Base-by-base conservation (phyloP, 768 basidiomycete species). In the Galerina sulciceps region DNA sequence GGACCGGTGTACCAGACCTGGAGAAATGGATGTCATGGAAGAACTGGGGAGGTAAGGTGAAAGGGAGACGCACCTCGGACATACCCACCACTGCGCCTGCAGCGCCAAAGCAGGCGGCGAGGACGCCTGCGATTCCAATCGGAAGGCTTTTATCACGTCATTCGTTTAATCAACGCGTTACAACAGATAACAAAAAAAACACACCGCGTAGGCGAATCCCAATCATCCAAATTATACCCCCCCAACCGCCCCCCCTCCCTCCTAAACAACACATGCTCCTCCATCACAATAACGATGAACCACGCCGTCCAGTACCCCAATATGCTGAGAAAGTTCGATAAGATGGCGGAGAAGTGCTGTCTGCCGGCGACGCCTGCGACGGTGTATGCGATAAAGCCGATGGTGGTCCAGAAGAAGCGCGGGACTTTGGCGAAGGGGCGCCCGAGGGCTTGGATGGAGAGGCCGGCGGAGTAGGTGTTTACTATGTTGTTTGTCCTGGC, bases 401-500 rank as follows among this genome's bases (percentile, higher is more conserved):
- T 53, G n/a, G 55, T 20, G 3, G 62, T 64, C 62, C 62, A 64
- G 44, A 64, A 64, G 53, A 64, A 64, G 20, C 62, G 58, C 2
- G 62, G 62, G 0, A 64, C 59, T 36, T 50, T 57, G 31, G 62
- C 62, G 20, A 64, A 60, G 6, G 62, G 62, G 6, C 62, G 56
- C 2, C 58, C 58, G 13, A 64, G 36, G 13, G 62, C 58, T 46
- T 64, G 62, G 13, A 64, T 60, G 1, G 62, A 64, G 3, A 64
- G 53, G 1, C 59, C 59, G 14, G 62, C 58, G 1, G 62, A 64
- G 37, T 64, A 64, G 0, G 62, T 64, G 34, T 64, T 64, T 26
- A 60, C 56, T 6, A 64, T 56, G 26, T 64, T 64, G 42, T 64
- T 64, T 20, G 53, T 57, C 40, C 62, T 64, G 40, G n/a, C 2